Base-by-base conservation (phyloP, 495 filamentous ascomycete genomes). In the Wilcoxina mikolae region DNA sequence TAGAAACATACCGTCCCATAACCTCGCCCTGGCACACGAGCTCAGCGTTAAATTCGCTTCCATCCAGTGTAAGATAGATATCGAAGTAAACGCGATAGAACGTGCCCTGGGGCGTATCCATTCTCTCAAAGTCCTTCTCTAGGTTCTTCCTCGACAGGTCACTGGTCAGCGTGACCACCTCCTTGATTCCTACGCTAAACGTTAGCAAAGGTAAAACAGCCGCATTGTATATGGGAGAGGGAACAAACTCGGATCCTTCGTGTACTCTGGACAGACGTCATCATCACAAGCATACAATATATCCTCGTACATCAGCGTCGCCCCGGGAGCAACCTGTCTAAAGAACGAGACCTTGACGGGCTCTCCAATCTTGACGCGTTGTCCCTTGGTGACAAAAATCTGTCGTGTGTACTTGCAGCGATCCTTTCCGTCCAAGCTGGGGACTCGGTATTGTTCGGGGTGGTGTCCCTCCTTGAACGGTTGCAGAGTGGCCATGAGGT, bases 401-500 rank as follows among this genome's bases (percentile, higher is more conserved):
- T 98, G 93, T 41, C 91, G 76, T 4, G 91, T 98, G 67, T 95
- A 98, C 74, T 98, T 98, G 81, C 91, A 98, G 48, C 91, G 78
- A 68, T 98, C 91, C 65, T 95, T 94, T 54, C 91, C 91, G 60
- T 98, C 91, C 53, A 96, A 77, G 59, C 84, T 91, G 20, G 91
- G 93, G 12, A 98, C 93, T 58, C 91, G 87, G 71, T 96, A 96
- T 55, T 91, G 87, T 67, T 98, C 91, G 1, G 90, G 91, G 65
- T 98, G 91, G 68, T 96, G 94, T 17, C 91, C 91, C 67, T 96
- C 89, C 69, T 96, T 95, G 76, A 98, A 98, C 5, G 93, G 93
- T 66, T 96, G 90, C 17, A 98, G 78, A 0, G 91, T 98, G 39
- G 91, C 93, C 91, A 98, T 96, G 54, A 98, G 86, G 67, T 98